phyloP scores from a whole-genome alignment of 257 asterid genomes.

The Solanum chmielewskii region DNA sequence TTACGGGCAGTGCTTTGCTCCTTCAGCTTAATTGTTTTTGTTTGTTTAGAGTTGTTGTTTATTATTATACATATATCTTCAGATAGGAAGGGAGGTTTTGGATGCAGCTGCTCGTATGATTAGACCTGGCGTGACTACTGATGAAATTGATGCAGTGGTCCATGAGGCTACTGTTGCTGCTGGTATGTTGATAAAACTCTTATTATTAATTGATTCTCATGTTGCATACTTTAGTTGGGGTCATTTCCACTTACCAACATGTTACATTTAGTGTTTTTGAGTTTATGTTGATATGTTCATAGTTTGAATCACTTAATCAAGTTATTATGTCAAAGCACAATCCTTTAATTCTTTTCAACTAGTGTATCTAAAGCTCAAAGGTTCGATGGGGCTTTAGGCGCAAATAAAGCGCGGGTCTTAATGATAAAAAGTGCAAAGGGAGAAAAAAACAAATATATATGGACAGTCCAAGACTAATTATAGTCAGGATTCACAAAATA shows the following conservation, averaged over 20 bases:
- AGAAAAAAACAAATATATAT: not conserved
- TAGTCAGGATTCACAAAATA: not conserved
- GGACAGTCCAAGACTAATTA: not conserved
- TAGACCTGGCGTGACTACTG: constrained; percentile 93
- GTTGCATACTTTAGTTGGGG: not conserved
- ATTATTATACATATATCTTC: constrained; percentile 3
- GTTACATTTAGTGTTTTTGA: not conserved
- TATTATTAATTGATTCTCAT: not conserved
- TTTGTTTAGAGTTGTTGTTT: not conserved
- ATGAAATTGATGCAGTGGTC: constrained; percentile 94
- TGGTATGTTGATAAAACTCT: constrained; percentile 27
- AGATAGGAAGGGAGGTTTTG: constrained; percentile 91
- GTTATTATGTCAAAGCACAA: not conserved
- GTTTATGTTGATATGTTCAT: not conserved
- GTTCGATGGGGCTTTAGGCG: not conserved
- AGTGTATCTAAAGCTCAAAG: not conserved
- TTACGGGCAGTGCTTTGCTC: not conserved
- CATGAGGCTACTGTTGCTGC: constrained; percentile 91
- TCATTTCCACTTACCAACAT: not conserved
- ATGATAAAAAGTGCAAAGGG: not conserved
- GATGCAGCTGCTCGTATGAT: constrained; percentile 95
- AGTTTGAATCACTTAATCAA: not conserved
- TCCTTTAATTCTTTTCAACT: not conserved
- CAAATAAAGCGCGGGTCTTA: not conserved
- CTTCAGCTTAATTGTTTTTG: not conserved